Percentiles rank a stretch among this genome's conserved stretches.
Evolutionary conservation across 1,284 basidiomycete genomes (phyloP).

Genomic region (Lentinula novae-zelandiae): DNA sequence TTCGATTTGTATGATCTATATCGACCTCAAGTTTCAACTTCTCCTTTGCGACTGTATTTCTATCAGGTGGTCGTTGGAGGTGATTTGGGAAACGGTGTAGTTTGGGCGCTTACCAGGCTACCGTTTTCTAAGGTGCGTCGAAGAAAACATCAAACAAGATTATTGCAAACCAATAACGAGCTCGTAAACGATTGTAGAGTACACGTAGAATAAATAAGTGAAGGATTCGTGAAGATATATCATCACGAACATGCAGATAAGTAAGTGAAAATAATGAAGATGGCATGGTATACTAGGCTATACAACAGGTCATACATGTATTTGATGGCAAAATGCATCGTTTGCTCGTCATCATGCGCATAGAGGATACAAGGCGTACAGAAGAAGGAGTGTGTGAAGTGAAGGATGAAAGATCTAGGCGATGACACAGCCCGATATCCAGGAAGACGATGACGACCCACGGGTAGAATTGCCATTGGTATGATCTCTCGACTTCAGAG

Average conservation of each 20-base stretch:
- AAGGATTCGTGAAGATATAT: neutral
- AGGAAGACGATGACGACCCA: neutral
- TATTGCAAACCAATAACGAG: too few relatives aligned
- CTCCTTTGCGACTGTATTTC: too few relatives aligned
- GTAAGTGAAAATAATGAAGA: neutral
- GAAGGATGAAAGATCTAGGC: neutral
- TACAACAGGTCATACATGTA: neutral
- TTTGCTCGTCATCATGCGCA: neutral
- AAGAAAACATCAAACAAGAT: too few relatives aligned
- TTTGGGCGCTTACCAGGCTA: too few relatives aligned
- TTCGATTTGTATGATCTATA: neutral
- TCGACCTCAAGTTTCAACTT: neutral
- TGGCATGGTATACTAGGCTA: neutral
- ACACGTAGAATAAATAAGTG: neutral
- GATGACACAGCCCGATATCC: conserved; percentile 1
- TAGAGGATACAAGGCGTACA: neutral
- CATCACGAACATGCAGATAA: neutral
- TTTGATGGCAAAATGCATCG: neutral
- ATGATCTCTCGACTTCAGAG: conserved; percentile 1
- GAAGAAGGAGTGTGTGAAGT: neutral
- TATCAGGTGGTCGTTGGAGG: too few relatives aligned
- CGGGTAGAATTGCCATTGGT: neutral
- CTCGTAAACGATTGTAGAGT: neutral
- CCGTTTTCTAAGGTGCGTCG: too few relatives aligned
- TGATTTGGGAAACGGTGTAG: too few relatives aligned